Evolutionary conservation across 2,329 filamentous ascomycete genomes (phyloP).

Genomic region (Fonsecaea monophora): DNA sequence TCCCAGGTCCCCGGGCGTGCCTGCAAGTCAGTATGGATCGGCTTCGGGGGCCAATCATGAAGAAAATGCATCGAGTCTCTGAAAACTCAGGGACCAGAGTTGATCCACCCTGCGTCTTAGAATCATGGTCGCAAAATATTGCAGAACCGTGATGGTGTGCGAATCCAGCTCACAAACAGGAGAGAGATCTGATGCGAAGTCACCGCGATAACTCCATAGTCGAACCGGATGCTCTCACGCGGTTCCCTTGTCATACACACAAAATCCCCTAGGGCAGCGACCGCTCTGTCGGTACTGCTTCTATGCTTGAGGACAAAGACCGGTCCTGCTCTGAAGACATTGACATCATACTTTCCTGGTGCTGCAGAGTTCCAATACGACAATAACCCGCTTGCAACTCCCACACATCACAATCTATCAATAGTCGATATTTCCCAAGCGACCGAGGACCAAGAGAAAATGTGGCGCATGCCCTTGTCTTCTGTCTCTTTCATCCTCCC

Average conservation of each 20-base stretch:
- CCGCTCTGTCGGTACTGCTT: not conserved
- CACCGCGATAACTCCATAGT: not conserved
- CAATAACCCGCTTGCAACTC: not conserved
- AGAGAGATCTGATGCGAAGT: not conserved
- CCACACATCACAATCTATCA: slow-evolving; percentile 1
- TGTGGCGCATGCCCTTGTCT: slow-evolving; percentile 12
- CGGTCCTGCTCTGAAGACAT: not conserved
- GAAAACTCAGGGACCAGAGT: not conserved
- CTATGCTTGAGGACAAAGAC: not conserved
- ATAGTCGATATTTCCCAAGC: not conserved
- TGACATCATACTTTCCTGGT: not conserved
- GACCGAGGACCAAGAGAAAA: slow-evolving; percentile 1
- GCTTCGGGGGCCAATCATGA: not conserved
- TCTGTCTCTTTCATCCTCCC: slow-evolving; percentile 11
- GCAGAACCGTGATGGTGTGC: not conserved
- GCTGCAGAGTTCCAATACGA: not conserved
- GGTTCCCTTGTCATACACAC: not conserved
- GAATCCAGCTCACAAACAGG: not conserved
- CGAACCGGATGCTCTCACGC: not conserved
- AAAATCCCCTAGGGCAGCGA: not conserved
- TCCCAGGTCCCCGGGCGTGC: slow-evolving; percentile 7
- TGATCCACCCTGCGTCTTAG: not conserved
- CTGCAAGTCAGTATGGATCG: not conserved
- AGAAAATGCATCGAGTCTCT: not conserved
- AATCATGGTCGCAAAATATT: not conserved